These are phyloP conservation scores for Penicillium samsonianum DNA, from an alignment of 495 filamentous ascomycete species.

Conservation along the genomic window DNA sequence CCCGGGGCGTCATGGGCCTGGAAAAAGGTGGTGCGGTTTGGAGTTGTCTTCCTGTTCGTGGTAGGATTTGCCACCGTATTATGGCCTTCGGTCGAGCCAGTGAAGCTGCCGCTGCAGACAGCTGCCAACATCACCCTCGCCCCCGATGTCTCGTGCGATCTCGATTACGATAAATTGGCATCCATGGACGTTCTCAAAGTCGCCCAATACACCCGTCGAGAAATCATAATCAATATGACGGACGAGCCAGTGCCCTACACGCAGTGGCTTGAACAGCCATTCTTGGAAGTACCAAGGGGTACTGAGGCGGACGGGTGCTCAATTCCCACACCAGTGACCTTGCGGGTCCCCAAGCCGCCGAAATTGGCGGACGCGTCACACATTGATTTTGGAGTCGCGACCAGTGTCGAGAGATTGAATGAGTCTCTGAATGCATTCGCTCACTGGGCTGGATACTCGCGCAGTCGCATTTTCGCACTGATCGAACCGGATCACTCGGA, in stretches of 20 bases:
- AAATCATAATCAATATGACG: slow-evolving; percentile 39
- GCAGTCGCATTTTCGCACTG: slow-evolving; percentile 56
- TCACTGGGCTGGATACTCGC: slow-evolving; percentile 62
- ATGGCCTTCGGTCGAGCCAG: slow-evolving; percentile 31
- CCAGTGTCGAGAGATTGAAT: slow-evolving; percentile 55
- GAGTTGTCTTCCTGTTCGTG: slow-evolving; percentile 24
- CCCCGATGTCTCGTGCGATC: slow-evolving; percentile 35
- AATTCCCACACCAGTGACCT: slow-evolving; percentile 34
- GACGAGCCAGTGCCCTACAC: slow-evolving; percentile 33
- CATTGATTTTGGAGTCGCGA: slow-evolving; percentile 64
- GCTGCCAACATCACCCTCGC: slow-evolving; percentile 41
- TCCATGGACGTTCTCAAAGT: slow-evolving; percentile 35
- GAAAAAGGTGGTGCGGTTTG: slow-evolving; percentile 38
- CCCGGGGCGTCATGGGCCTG: slow-evolving; percentile 38
- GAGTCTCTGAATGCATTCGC: slow-evolving; percentile 56
- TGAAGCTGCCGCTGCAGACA: slow-evolving; percentile 19
- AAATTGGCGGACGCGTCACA: slow-evolving; percentile 49
- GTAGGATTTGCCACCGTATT: slow-evolving; percentile 28
- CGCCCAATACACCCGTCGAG: slow-evolving; percentile 44
- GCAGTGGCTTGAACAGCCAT: slow-evolving; percentile 34
- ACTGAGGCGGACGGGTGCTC: slow-evolving; percentile 35
- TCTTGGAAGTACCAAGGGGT: slow-evolving; percentile 28
- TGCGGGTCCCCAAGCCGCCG: slow-evolving; percentile 37
- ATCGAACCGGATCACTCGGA: slow-evolving; percentile 48
- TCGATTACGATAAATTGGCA: slow-evolving; percentile 33